These are phyloP conservation scores for Zygoascus tannicola DNA, from an alignment of 805 yeast species.

Conservation along the genomic window DNA sequence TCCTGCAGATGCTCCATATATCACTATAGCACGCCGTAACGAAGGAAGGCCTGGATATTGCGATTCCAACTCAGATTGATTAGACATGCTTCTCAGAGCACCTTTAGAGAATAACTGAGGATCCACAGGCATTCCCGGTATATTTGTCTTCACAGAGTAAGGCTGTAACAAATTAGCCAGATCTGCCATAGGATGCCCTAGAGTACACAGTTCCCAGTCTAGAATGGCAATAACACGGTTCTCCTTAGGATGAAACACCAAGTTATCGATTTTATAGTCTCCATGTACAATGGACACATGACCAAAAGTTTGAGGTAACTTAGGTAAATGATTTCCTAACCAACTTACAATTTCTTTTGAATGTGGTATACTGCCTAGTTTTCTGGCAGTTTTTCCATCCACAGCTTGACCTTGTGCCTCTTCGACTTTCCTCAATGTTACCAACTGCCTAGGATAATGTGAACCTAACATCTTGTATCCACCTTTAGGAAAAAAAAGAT, in stretches of 20 bases:
- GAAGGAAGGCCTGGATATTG: conserved; percentile 17
- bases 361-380: conserved; percentile 40
- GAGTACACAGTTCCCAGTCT: conserved; percentile 60
- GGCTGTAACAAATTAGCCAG: conserved; percentile 51
- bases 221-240: conserved; percentile 44
- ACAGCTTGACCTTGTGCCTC: conserved; percentile 29
- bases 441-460: conserved; percentile 45
- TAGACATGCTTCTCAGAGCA: conserved; percentile 7
- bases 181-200: conserved; percentile 58
- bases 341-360: conserved; percentile 36
- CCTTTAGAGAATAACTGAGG: conserved; percentile 25
- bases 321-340: conserved; percentile 39
- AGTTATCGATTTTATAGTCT: conserved; percentile 54
- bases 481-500: conserved; percentile 10
- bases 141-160: conserved; percentile 28
- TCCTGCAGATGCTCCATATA: conserved; percentile 26
- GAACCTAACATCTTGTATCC: conserved; percentile 32
- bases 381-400: conserved; percentile 20
- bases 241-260: conserved; percentile 48
- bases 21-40: conserved; percentile 14
- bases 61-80: background rate
- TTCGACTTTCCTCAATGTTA: conserved; percentile 39
- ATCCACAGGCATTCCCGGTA: background rate
- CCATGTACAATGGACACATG: conserved; percentile 48
- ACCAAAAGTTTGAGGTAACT: conserved; percentile 17